Percentiles rank a stretch among this genome's conserved stretches.
These are phyloP conservation scores for Triticum turgidum DNA, from an alignment of 176 grass and related monocot genomes.

Conservation along the genomic window DNA sequence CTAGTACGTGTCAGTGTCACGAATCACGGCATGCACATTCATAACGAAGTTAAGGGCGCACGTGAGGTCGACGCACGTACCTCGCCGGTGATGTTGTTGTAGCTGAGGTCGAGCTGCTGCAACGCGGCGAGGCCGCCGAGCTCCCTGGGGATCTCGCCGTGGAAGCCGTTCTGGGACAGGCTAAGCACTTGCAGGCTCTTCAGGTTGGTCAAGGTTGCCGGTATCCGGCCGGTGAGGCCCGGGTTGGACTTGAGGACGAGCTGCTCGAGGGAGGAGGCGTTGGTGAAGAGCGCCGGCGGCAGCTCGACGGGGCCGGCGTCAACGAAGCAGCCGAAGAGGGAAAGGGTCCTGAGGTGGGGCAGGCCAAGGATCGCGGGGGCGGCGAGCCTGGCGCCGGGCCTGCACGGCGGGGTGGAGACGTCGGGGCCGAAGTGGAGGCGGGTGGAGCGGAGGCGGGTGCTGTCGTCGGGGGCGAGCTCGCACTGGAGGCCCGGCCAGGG, in stretches of 20 bases:
- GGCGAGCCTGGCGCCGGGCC: conserved; percentile 45
- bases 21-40: neutral
- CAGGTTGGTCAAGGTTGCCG: conserved; percentile 36
- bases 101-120: conserved; percentile 81
- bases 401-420: conserved; percentile 56
- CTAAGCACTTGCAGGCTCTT: conserved; percentile 56
- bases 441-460: conserved; percentile 55
- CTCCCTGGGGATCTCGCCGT: conserved; percentile 54
- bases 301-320: conserved; percentile 25
- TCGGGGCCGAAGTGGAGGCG: conserved; percentile 79
- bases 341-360: conserved; percentile 70
- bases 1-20: neutral
- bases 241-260: conserved; percentile 74
- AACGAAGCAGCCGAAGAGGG: conserved; percentile 65
- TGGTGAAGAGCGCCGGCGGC: conserved; percentile 55
- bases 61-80: conserved; percentile 1
- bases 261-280: conserved; percentile 54
- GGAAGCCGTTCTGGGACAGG: conserved; percentile 70
- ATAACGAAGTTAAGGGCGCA: neutral
- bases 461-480: conserved; percentile 51
- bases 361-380: conserved; percentile 49
- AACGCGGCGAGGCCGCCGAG: conserved; percentile 42
- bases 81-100: conserved; percentile 63
- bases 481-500: conserved; percentile 80
- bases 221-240: conserved; percentile 49